These are phyloP conservation scores for Zygoascus meyerae DNA, from an alignment of 1,139 yeast genomes.

Conservation along the genomic window DNA sequence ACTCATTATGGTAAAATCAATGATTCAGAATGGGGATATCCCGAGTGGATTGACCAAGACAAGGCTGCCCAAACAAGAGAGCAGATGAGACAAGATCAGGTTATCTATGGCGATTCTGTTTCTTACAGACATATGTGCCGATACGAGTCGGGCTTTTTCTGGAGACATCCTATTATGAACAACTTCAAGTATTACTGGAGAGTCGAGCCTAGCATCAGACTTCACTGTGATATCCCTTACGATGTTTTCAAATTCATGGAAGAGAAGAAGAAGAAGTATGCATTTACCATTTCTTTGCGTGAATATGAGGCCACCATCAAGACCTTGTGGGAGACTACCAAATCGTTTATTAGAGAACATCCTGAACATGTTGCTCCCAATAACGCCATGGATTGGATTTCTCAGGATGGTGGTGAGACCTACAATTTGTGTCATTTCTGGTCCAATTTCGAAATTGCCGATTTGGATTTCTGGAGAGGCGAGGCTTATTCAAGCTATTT, in stretches of 20 bases:
- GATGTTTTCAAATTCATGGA: constrained; percentile 82
- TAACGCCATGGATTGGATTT: constrained; percentile 63
- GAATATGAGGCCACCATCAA: constrained; percentile 78
- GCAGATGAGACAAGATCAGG: constrained; percentile 41
- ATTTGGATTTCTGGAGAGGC: constrained; percentile 69
- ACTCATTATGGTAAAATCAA: constrained; percentile 64
- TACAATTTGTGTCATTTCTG: constrained; percentile 87
- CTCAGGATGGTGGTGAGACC: constrained; percentile 57
- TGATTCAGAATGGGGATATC: constrained; percentile 69
- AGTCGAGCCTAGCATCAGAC: constrained; percentile 85
- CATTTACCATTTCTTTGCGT: constrained; percentile 77
- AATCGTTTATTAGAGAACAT: constrained; percentile 55
- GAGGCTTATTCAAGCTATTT: constrained; percentile 64
- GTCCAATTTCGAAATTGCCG: constrained; percentile 87
- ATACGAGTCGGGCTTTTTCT: constrained; percentile 88
- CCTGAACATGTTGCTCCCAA: constrained; percentile 54
- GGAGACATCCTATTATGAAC: constrained; percentile 64
- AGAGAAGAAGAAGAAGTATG: constrained; percentile 66
- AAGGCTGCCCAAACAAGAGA: constrained; percentile 54
- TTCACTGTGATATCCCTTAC: constrained; percentile 76
- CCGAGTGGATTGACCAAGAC: constrained; percentile 58
- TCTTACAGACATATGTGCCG: constrained; percentile 88
- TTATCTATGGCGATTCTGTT: constrained; percentile 63
- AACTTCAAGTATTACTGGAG: constrained; percentile 92
- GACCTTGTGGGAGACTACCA: constrained; percentile 76